Evolutionary conservation across 805 yeast genomes (phyloP).

Genomic region (Nakazawaea holstii): DNA sequence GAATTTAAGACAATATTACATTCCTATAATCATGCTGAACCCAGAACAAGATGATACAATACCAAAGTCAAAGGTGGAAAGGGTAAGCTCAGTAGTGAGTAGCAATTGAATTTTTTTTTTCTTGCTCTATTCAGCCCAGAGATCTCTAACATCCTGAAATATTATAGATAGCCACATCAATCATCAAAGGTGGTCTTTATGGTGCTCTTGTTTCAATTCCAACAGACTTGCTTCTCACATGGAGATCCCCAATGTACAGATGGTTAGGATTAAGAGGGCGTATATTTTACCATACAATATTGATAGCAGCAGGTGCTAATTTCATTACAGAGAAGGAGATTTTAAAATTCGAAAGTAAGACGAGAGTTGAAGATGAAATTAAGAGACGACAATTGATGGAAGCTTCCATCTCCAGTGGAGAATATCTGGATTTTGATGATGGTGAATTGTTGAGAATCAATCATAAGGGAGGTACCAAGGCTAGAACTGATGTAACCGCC

Average conservation of each 20-base stretch:
- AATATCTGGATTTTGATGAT: constrained; percentile 22
- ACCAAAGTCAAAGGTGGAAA: constrained; percentile 9
- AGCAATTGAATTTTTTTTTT: too few relatives aligned
- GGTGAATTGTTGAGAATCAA: constrained; percentile 13
- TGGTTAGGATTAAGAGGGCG: constrained; percentile 30
- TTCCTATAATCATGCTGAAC: too few relatives aligned
- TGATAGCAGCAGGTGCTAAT: constrained; percentile 30
- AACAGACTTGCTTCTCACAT: constrained; percentile 26
- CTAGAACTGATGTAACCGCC: constrained; percentile 7
- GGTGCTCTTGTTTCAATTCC: constrained; percentile 33
- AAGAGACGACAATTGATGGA: constrained; percentile 27
- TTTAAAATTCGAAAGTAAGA: constrained; percentile 24
- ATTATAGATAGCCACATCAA: constrained; percentile 22
- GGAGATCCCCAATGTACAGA: constrained; percentile 32
- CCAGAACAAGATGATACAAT: not conserved
- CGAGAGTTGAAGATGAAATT: constrained; percentile 25
- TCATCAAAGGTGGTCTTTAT: constrained; percentile 28
- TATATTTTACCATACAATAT: constrained; percentile 31
- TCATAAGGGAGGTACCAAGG: constrained; percentile 10
- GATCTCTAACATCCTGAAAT: not conserved
- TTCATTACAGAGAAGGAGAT: constrained; percentile 30
- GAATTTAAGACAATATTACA: too few relatives aligned
- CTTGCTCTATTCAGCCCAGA: too few relatives aligned
- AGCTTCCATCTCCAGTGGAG: constrained; percentile 26
- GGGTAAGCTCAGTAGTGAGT: constrained; percentile 10